These are phyloP conservation scores for Croton setiger DNA, from an alignment of 441 rosid genomes.

Conservation along the genomic window DNA sequence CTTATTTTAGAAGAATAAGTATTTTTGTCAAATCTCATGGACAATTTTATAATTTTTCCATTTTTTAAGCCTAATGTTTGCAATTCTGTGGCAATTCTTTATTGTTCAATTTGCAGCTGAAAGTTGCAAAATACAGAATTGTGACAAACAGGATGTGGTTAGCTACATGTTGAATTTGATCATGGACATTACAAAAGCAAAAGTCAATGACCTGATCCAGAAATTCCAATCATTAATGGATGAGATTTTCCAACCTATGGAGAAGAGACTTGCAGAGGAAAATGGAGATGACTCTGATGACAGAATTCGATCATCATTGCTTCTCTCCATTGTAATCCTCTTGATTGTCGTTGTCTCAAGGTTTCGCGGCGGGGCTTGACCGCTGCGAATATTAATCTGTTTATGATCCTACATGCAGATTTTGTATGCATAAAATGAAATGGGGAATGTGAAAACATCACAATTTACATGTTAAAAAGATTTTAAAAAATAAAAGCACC, in stretches of 20 bases:
- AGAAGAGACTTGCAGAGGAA: constrained; percentile 11
- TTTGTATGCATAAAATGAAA: no score
- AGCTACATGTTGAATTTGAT: constrained; percentile 39
- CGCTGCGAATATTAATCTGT: neutral
- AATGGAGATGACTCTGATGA: constrained; percentile 28
- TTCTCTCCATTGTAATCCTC: constrained; percentile 59
- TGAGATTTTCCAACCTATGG: constrained; percentile 41
- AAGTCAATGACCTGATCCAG: constrained; percentile 42
- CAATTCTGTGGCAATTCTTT: no score
- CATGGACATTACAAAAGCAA: constrained; percentile 45
- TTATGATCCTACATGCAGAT: neutral
- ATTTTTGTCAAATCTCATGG: no score
- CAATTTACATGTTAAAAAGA: no score
- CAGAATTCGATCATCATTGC: constrained; percentile 53
- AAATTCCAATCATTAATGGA: constrained; percentile 43
- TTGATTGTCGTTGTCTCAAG: constrained; percentile 64
- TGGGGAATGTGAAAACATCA: neutral
- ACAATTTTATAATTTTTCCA: no score
- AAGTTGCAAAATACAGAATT: constrained; percentile 17
- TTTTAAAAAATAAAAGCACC: neutral
- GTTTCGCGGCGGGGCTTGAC: constrained; percentile 27
- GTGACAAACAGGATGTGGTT: constrained; percentile 25
- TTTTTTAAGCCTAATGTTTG: no score
- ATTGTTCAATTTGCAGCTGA: constrained; percentile 16
- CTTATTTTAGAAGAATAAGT: no score